Evolutionary conservation across 345 rosid species (phyloP).

Genomic region (Anastatica hierochuntica): DNA sequence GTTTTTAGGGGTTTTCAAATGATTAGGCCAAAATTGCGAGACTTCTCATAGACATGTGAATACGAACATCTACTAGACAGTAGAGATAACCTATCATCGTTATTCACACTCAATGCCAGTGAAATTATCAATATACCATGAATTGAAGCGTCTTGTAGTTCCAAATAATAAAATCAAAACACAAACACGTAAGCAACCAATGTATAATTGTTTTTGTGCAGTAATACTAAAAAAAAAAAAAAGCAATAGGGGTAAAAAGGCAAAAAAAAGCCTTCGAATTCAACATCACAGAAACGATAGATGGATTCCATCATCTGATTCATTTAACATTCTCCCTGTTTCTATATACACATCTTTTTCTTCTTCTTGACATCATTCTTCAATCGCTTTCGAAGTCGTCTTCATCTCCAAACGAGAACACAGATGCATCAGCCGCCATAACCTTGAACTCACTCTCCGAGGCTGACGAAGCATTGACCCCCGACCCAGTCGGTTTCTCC

Average conservation of each 20-base stretch:
- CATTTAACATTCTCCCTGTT: conserved; percentile 8
- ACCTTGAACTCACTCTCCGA: conserved; percentile 54
- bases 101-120: too few species aligned
- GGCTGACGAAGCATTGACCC: conserved; percentile 22
- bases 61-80: too few species aligned
- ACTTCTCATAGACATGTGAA: too few species aligned
- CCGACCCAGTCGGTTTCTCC: conserved; percentile 19
- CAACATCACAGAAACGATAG: conserved; percentile 16
- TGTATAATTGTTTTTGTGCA: conserved; percentile 18
- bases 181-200: background rate
- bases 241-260: background rate
- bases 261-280: background rate
- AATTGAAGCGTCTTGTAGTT: conserved; percentile 3
- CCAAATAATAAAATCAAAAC: conserved; percentile 2
- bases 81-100: too few species aligned
- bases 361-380: conserved; percentile 2
- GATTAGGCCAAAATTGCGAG: too few species aligned
- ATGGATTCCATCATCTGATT: conserved; percentile 16
- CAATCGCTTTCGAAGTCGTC: conserved; percentile 71
- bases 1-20: too few species aligned
- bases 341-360: conserved; percentile 13
- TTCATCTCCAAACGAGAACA: conserved; percentile 68
- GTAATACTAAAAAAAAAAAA: background rate
- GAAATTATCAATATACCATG: too few species aligned
- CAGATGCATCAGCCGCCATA: conserved; percentile 87